Percentiles rank a stretch among this genome's conserved stretches.
Conservation (phyloP, 805 yeast species). For the Saccharomycopsis sp. region DNA sequence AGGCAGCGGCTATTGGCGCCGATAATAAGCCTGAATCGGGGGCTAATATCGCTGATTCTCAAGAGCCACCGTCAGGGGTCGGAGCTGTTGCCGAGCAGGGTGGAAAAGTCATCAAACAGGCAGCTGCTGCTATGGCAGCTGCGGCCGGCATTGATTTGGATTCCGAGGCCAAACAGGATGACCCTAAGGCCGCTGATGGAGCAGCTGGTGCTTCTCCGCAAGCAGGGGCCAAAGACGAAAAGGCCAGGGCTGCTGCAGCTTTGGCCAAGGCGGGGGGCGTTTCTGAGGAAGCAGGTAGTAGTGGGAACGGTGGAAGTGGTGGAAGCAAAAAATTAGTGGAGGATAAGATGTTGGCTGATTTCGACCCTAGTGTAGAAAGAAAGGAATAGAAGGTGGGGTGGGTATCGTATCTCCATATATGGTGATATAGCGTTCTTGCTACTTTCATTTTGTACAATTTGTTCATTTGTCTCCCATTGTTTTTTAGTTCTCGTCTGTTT, state of each 20-base stretch:
- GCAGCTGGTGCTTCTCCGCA: background rate
- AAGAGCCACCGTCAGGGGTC: background rate
- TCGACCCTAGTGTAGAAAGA: constrained; percentile 7
- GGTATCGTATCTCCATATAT: background rate
- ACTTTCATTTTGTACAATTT: background rate
- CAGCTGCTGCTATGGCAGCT: constrained; percentile 3
- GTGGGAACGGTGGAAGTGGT: background rate
- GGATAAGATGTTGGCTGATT: constrained; percentile 8
- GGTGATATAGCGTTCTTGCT: background rate
- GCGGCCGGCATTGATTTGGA: background rate
- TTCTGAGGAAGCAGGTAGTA: background rate
- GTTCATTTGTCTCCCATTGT: background rate
- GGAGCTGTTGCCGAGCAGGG: background rate
- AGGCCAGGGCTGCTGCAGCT: background rate
- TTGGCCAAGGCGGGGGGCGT: background rate
- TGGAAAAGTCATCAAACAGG: background rate
- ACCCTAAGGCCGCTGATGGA: background rate
- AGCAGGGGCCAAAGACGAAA: background rate
- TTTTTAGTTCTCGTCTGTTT: no score
- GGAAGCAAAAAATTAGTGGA: background rate
- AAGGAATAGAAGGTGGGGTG: background rate
- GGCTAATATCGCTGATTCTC: background rate
- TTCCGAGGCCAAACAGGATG: background rate
- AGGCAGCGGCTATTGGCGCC: background rate
- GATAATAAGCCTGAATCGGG: background rate